Evolutionary conservation across 1,139 yeast species (phyloP), one percentile per base, ranked within the genome.

Genomic region (Blastobotrys illinoisensis): DNA sequence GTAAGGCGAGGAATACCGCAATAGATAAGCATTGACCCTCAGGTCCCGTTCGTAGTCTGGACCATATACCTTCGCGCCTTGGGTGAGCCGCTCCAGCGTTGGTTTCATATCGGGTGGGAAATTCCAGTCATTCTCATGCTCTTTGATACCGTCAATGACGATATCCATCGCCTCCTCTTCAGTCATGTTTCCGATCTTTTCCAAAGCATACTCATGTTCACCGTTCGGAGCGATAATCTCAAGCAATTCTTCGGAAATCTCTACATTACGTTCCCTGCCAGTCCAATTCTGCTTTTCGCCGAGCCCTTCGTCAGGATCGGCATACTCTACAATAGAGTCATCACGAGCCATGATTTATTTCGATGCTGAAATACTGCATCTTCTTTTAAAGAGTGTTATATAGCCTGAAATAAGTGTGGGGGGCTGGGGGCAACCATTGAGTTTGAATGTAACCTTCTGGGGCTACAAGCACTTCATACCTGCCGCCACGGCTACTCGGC

Each of bases 1-100:
- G 63, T 83, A 83, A 1, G 86, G 85, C 1, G 86, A 82, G 65
- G 76, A 78, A 65, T 71, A 74, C 44, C 73, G 71, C 55, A 78
- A 69, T 49, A 78, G 59, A 45, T 71, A 71, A 14, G 79, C 78
- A 58, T 75, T 77, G 18, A 71, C 58, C 52, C 65, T 68, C 18
- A 67, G 56, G 55, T 69, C 71, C 47, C 74, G 66, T 7, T 57
- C 58, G n/a, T 48, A 26, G 11, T 50, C 53, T 4, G 50, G 54
- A 3, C 57, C 60, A 47, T 50, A 51, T 3, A 54, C 54, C 28
- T 57, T 53, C 9, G 58, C 57, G 24, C 62, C 64, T 26, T 60
- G 50, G 4, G 66, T 60, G 18, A 73, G 62, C 2, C 52, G 47
- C 52, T 62, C 52, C 50, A 74, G 64, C 49, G 65, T 64, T 1